Percentiles rank a stretch among this genome's conserved stretches.
Conservation (phyloP, 176 grass and related monocot genomes). For the Musa itinerans region DNA sequence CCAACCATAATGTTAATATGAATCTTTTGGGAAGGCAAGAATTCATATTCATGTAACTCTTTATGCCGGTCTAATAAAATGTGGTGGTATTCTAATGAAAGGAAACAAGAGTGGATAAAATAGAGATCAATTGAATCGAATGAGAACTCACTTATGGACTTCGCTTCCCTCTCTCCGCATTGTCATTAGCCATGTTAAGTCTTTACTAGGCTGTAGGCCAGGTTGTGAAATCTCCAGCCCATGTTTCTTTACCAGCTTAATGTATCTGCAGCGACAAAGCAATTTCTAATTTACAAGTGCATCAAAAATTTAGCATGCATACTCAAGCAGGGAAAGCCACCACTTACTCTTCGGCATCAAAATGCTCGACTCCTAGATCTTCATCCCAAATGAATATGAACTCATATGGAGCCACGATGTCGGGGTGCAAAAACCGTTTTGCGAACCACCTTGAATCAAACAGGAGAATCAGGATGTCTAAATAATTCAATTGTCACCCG, state of each 20-base stretch:
- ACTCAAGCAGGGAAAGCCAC: not conserved
- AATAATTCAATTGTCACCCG: not conserved
- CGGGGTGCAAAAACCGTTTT: constrained; percentile 91
- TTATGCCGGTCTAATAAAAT: too few relatives aligned
- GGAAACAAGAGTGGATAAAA: too few relatives aligned
- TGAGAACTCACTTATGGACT: constrained; percentile 68
- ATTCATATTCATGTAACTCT: too few relatives aligned
- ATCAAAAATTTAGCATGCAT: not conserved
- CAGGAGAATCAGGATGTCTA: constrained; percentile 13
- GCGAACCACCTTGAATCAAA: constrained; percentile 69
- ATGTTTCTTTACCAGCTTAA: constrained; percentile 89
- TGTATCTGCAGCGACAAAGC: constrained; percentile 33
- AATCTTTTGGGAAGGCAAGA: not conserved
- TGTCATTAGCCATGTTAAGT: constrained; percentile 91
- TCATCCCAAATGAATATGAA: constrained; percentile 96
- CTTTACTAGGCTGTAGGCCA: constrained; percentile 69
- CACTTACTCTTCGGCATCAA: constrained; percentile 75
- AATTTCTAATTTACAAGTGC: constrained; percentile 3
- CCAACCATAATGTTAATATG: not conserved
- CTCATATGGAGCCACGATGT: constrained; percentile 78
- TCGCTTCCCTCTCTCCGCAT: constrained; percentile 78
- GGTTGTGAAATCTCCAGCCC: constrained; percentile 83
- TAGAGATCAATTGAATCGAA: not conserved
- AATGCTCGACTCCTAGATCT: constrained; percentile 89
- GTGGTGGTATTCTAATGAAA: too few relatives aligned